Evolutionary conservation across 2,329 filamentous ascomycete species (phyloP), one percentile per base, ranked within the genome.

Genomic region (Fusarium concolor): DNA sequence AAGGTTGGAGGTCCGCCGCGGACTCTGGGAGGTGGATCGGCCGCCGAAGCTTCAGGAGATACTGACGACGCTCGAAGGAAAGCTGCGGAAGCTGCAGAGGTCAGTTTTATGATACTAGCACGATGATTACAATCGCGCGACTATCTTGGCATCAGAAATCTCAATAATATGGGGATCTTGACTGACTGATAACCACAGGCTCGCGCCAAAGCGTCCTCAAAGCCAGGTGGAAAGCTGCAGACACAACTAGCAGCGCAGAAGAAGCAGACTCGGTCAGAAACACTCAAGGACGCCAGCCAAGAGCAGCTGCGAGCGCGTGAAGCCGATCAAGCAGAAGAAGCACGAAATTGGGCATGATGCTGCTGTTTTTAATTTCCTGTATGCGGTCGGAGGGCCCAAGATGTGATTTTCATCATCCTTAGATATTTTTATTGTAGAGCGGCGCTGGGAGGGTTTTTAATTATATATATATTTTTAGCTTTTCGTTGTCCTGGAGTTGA

Each of bases 11-110:
- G 84, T 0, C 87, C 83, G 60, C 86, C 83, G 10, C 85, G 91
- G 65, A 91, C 89, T 4, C 79, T 96, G 41, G 92, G 92, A 20
- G 85, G 85, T 42, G 75, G 76, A n/a, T 75, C 75, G 15, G 63
- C 76, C 10, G 63, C 71, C 24, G 76, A 68, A 6, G 71, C 68
- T 39, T 70, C 62, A 64, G 71, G 70, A 31, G 74, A 73, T 52
- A 74, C 79, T 4, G 82, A 83, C 20, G 90, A 94, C 76, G 90
- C 93, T 33, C 85, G 90, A 60, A 85, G 83, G 56, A 92, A 89
- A 62, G 94, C 94, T 6, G 93, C 93, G 1, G 87, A 88, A 68
- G 94, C 94, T 52, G 94, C 94, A 62, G 92, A 96, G 89, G 94
- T 96, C 78, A 76, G 88, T 82, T 53, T 41, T 29, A 18, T 26